A percentile compares a stretch with the other conserved stretches of the same genome.
phyloP scores from a whole-genome alignment of 2,329 filamentous ascomycete species.

The Achaetomium macrosporum region DNA sequence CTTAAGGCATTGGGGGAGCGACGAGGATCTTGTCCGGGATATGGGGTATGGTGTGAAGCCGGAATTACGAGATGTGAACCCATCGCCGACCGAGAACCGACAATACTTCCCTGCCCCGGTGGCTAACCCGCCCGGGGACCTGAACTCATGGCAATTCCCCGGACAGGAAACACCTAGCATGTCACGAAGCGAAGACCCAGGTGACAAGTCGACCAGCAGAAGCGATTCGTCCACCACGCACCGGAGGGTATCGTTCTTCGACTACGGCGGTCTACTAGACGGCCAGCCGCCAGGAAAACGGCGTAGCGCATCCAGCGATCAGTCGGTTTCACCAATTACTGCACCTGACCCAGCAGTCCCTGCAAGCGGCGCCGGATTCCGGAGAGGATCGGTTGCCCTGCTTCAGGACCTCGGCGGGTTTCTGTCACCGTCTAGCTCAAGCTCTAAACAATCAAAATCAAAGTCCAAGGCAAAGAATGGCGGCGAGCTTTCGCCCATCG shows the following conservation, averaged over 20 bases:
- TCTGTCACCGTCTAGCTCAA: slow-evolving; percentile 35
- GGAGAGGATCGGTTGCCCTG: slow-evolving; percentile 52
- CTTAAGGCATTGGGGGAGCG: slow-evolving; percentile 73
- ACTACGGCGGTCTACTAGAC: slow-evolving; percentile 69
- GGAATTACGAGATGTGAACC: slow-evolving; percentile 40
- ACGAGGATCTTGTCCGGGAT: slow-evolving; percentile 80
- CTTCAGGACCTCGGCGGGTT: slow-evolving; percentile 54
- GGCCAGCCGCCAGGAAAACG: slow-evolving; percentile 28
- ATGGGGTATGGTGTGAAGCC: slow-evolving; percentile 64
- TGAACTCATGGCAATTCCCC: slow-evolving; percentile 45
- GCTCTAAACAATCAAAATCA: slow-evolving; percentile 18
- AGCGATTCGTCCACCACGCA: slow-evolving; percentile 41
- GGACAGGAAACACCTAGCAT: slow-evolving; percentile 25
- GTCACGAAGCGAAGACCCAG: slow-evolving; percentile 36
- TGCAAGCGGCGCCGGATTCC: slow-evolving; percentile 40
- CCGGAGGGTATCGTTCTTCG: slow-evolving; percentile 71
- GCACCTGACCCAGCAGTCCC: slow-evolving; percentile 40
- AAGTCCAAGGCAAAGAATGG: slow-evolving; percentile 7
- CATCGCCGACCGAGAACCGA: slow-evolving; percentile 13
- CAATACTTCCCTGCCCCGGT: slow-evolving; percentile 34
- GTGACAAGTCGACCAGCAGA: slow-evolving; percentile 32
- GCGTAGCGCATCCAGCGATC: slow-evolving; percentile 33
- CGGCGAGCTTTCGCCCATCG: neutral
- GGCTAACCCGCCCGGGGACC: slow-evolving; percentile 30
- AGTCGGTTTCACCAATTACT: slow-evolving; percentile 32